These are phyloP conservation scores for Cyclostephanos invisitatus DNA, from an alignment of 108 stramenopile species.

Conservation along the genomic window DNA sequence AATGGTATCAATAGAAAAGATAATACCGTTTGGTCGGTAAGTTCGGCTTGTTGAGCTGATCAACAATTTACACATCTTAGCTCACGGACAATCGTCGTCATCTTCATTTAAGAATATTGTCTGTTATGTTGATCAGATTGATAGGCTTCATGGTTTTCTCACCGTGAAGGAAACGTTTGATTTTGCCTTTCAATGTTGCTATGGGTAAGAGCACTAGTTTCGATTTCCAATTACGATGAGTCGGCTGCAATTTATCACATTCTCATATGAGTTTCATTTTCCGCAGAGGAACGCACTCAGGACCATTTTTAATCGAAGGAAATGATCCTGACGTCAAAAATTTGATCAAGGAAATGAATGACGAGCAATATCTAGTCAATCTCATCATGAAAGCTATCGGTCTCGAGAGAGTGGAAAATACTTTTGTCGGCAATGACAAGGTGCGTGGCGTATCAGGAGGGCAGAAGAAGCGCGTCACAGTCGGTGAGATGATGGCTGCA, in stretches of 20 bases:
- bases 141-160: conserved; percentile 10
- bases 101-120: conserved; percentile 1
- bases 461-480: conserved; percentile 86
- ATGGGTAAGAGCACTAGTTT: conserved; percentile 27
- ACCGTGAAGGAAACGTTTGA: conserved; percentile 67
- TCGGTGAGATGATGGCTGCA: conserved; percentile 77
- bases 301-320: conserved; percentile 5
- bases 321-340: conserved; percentile 17
- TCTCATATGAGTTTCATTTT: not conserved
- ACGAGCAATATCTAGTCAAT: conserved; percentile 48
- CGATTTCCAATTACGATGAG: not conserved
- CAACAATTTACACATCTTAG: not conserved
- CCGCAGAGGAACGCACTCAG: conserved; percentile 31
- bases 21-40: not conserved
- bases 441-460: conserved; percentile 89
- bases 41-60: not conserved
- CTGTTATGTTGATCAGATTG: conserved; percentile 7
- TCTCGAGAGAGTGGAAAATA: conserved; percentile 71
- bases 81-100: not conserved
- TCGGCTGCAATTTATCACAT: not conserved
- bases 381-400: conserved; percentile 54
- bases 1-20: not conserved
- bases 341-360: conserved; percentile 14
- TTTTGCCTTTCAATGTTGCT: conserved; percentile 76
- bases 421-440: conserved; percentile 73